A percentile compares a stretch with the other conserved stretches of the same genome.
Conservation (phyloP, 768 basidiomycete species). For the Gloeostereum incarnatum region DNA sequence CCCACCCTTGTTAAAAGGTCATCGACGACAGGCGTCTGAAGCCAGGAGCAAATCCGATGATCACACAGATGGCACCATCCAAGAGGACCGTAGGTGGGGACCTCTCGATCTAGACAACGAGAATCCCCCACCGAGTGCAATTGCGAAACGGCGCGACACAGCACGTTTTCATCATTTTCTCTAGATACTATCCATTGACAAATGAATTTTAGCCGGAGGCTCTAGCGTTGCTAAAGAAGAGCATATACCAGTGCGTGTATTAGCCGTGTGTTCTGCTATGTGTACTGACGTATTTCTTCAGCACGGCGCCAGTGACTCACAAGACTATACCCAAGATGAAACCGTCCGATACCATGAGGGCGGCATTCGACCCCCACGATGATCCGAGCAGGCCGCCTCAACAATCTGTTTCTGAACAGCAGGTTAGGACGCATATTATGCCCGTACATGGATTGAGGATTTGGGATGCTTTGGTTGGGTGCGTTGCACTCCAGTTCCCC, state of each 20-base stretch:
- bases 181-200: too few relatives aligned
- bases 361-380: slow-evolving; percentile 41
- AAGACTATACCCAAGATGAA: slow-evolving; percentile 39
- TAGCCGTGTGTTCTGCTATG: too few relatives aligned
- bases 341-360: slow-evolving; percentile 31
- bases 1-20: slow-evolving; percentile 2
- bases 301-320: slow-evolving; percentile 46
- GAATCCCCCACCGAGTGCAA: slow-evolving; percentile 60
- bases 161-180: too few relatives aligned
- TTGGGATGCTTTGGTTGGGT: slow-evolving; percentile 46
- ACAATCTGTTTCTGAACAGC: slow-evolving; percentile 51
- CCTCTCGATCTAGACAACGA: slow-evolving; percentile 58
- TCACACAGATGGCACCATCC: slow-evolving; percentile 19
- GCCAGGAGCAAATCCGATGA: slow-evolving; percentile 8
- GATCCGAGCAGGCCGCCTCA: slow-evolving; percentile 35
- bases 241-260: too few relatives aligned
- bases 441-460: slow-evolving; percentile 46
- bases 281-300: slow-evolving; percentile 22
- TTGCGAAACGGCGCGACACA: slow-evolving; percentile 63
- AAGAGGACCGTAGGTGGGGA: slow-evolving; percentile 36
- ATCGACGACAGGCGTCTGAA: slow-evolving; percentile 2
- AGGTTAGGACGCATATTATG: slow-evolving; percentile 27
- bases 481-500: slow-evolving; percentile 8
- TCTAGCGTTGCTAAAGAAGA: too few relatives aligned
- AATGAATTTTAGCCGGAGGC: too few relatives aligned